phyloP scores from a whole-genome alignment of 192 early-diverging fungal species.

The Coemansia sp. region DNA sequence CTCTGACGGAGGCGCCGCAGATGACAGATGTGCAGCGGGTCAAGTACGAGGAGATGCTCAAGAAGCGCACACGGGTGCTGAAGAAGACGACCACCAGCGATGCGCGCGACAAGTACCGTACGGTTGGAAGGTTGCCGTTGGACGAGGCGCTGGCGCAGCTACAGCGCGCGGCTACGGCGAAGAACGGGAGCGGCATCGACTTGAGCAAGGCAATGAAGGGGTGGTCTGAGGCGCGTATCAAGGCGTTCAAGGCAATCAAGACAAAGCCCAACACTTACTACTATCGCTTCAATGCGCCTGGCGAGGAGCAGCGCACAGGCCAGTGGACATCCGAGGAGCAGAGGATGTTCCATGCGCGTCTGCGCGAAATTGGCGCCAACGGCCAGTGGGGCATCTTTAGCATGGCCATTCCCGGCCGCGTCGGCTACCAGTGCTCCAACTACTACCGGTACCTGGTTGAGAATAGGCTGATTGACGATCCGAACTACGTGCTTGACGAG shows the following conservation, averaged over 20 bases:
- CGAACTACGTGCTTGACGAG: constrained; percentile 89
- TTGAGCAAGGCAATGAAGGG: constrained; percentile 90
- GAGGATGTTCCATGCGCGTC: constrained; percentile 77
- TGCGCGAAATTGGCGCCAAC: constrained; percentile 87
- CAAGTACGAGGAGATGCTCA: constrained; percentile 83
- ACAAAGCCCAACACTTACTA: constrained; percentile 97
- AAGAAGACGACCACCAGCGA: constrained; percentile 81
- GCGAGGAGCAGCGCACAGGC: constrained; percentile 91
- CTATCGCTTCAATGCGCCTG: constrained; percentile 96
- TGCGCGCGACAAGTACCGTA: constrained; percentile 72
- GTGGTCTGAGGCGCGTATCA: constrained; percentile 92
- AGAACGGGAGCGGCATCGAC: constrained; percentile 65
- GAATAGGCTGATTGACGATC: constrained; percentile 83
- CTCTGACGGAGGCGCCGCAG: constrained; percentile 49
- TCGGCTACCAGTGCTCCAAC: constrained; percentile 98
- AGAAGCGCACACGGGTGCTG: constrained; percentile 76
- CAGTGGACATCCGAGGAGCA: constrained; percentile 89
- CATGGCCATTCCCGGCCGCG: constrained; percentile 91
- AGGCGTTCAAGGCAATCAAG: constrained; percentile 91
- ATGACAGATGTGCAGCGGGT: constrained; percentile 85
- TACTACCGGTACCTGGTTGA: constrained; percentile 92
- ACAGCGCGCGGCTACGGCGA: constrained; percentile 54
- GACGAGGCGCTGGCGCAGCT: constrained; percentile 92
- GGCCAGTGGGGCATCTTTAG: constrained; percentile 98
- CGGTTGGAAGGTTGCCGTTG: constrained; percentile 72